Evolutionary conservation across 192 early-diverging fungal genomes (phyloP).

Genomic region (Podila epigama): DNA sequence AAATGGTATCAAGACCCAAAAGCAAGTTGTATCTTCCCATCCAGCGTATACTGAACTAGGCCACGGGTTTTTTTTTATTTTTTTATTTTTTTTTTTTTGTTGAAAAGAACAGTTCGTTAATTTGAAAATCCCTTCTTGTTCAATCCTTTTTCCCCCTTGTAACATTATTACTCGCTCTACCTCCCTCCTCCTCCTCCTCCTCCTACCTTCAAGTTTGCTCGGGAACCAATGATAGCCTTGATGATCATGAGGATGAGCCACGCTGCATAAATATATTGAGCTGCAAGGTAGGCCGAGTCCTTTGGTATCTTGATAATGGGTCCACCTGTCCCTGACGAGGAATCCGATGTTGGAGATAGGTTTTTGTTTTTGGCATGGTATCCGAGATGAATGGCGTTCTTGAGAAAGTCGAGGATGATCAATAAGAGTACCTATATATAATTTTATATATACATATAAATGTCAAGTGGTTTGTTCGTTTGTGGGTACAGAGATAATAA

Average conservation of each 20-base stretch:
- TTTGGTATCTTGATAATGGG: background rate
- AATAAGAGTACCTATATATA: constrained; percentile 20
- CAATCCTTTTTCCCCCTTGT: too few relatives aligned
- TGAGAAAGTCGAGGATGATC: constrained; percentile 39
- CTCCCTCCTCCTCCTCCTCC: too few relatives aligned
- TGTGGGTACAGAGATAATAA: background rate
- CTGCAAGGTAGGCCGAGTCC: constrained; percentile 27
- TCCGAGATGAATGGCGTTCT: constrained; percentile 19
- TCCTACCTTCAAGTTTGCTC: constrained; percentile 44
- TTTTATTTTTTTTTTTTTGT: too few relatives aligned
- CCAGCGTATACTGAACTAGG: constrained; percentile 44
- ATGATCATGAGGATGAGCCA: constrained; percentile 37
- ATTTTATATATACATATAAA: background rate
- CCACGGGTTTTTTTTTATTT: too few relatives aligned
- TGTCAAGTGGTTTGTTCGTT: background rate
- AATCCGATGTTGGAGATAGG: background rate
- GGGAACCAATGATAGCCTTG: constrained; percentile 34
- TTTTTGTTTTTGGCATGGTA: constrained; percentile 28
- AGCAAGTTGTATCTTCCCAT: constrained; percentile 38
- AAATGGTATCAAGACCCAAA: constrained; percentile 30
- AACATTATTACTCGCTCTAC: too few relatives aligned
- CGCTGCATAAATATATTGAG: constrained; percentile 33
- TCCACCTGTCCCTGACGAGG: background rate
- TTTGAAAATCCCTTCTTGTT: too few relatives aligned
- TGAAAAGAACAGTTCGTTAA: too few relatives aligned